Conservation (phyloP, 768 basidiomycete genomes). For the Tylopilus sp. region DNA sequence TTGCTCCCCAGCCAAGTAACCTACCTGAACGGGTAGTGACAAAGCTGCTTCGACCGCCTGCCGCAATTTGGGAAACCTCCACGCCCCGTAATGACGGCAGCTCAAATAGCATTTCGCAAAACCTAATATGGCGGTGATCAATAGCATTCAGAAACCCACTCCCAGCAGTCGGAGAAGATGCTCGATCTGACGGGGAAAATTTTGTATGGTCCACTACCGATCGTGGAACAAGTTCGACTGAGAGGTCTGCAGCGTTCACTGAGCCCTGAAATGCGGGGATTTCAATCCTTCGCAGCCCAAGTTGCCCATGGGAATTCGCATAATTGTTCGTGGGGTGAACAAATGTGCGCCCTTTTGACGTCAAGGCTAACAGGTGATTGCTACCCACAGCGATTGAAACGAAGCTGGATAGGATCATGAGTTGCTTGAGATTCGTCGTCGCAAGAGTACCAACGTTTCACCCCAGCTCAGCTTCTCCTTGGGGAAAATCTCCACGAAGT, state of each 20-base stretch:
- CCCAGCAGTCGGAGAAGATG: conserved; percentile 13
- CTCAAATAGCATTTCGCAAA: conserved; percentile 69
- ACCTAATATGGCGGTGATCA: conserved; percentile 49
- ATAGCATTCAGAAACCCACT: conserved; percentile 26
- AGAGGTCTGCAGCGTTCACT: conserved; percentile 12
- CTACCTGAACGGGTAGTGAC: conserved; percentile 63
- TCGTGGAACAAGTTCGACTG: conserved; percentile 57
- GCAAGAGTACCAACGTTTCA: conserved; percentile 54
- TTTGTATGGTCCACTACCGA: conserved; percentile 47
- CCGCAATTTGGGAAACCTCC: conserved; percentile 62
- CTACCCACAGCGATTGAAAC: conserved; percentile 68
- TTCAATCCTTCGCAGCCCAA: conserved; percentile 69
- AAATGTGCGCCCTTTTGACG: conserved; percentile 72
- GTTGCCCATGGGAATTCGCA: conserved; percentile 81
- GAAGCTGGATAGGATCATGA: conserved; percentile 46
- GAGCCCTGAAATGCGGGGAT: conserved; percentile 34
- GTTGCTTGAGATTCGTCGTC: not conserved
- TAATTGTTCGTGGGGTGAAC: conserved; percentile 68
- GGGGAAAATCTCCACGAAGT: conserved; percentile 61
- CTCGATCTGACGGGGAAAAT: conserved; percentile 39
- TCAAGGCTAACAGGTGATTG: conserved; percentile 69
- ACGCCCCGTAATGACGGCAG: conserved; percentile 69
- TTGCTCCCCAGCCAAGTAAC: conserved; percentile 88
- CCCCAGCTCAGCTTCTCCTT: conserved; percentile 52
- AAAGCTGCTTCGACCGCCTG: conserved; percentile 73